A percentile compares a stretch with the other conserved stretches of the same genome.
Evolutionary conservation across 768 basidiomycete species (phyloP).

Genomic region (Boletellus sp.): DNA sequence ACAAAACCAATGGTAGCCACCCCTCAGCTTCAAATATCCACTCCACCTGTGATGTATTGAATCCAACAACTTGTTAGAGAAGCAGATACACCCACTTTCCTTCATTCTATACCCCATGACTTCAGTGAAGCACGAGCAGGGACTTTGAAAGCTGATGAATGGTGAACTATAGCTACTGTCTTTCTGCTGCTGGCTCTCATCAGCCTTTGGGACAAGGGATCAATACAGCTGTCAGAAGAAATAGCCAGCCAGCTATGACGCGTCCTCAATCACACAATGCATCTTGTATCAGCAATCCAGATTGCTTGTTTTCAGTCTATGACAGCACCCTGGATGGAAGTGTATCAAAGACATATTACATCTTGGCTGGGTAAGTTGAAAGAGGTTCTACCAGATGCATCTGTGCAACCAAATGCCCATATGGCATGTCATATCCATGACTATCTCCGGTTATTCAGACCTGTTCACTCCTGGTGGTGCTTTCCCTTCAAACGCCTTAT

Average conservation of each 20-base stretch:
- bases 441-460: slow-evolving; percentile 36
- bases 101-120: slow-evolving; percentile 11
- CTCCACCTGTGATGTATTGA: not conserved
- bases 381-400: too few species aligned
- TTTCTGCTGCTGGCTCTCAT: slow-evolving; percentile 35
- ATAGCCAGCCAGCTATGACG: not conserved
- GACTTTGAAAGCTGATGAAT: slow-evolving; percentile 37
- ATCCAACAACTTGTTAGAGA: slow-evolving; percentile 1
- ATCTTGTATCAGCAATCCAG: too few species aligned
- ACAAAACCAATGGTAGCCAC: not conserved
- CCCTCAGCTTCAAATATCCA: not conserved
- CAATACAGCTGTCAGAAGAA: not conserved
- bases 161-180: slow-evolving; percentile 28
- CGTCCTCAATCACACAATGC: slow-evolving; percentile 19
- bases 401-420: too few species aligned
- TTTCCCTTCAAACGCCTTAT: slow-evolving; percentile 27
- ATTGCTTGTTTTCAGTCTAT: slow-evolving; percentile 17
- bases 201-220: slow-evolving; percentile 26
- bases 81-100: slow-evolving; percentile 6
- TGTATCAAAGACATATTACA: too few species aligned
- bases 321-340: not conserved
- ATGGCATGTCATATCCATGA: slow-evolving; percentile 30
- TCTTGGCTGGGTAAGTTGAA: too few species aligned
- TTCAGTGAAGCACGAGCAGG: slow-evolving; percentile 27
- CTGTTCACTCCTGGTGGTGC: slow-evolving; percentile 33